Evolutionary conservation across 1,284 basidiomycete species (phyloP), one percentile per base, ranked within the genome.

Genomic region (Marasmius tenuissimus): DNA sequence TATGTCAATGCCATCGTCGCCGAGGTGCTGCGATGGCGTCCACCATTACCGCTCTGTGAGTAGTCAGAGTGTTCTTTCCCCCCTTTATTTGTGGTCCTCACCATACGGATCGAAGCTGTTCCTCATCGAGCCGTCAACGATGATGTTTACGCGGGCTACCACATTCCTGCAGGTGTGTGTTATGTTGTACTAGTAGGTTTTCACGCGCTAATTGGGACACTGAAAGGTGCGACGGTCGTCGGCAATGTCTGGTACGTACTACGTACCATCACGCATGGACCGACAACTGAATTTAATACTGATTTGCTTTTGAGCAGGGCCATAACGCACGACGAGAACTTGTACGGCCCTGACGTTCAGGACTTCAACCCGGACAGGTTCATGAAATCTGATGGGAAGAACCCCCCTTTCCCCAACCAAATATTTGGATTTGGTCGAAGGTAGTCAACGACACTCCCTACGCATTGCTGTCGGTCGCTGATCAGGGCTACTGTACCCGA

Each of bases 1-100:
- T 78, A 76, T 57, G 59, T 76, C 11, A 63, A 67, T 16, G 72
- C 70, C 0, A 45, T 76, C 5, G 63, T 79, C 12, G 37, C 34
- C 8, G 60, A 61, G 55, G 49, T 20, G 16, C 39, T 61, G 35
- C 18, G 60, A 42, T 61, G 60, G 60, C 27, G 40, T 27, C 55
- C 60, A 9, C 5, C 33, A 9, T 11, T 16, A 35, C 50, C 18
- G 16, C 6, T 51, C 8, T 8, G 45, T 47, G 20, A 14, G 45
- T 27, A 4, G 27, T 20, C 8, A 16, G 16, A 8, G 5, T n/a
- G n/a, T 1, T 47, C 8, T n/a, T n/a, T 1, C n/a, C 45, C 14
- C 7, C n/a, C n/a, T 11, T 16, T 20, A 47, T 47, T 20, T 47
- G 7, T 8, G 7, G 9, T 47, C 45, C 16, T 20, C 16, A 47